A percentile compares a stretch with the other conserved stretches of the same genome.
Evolutionary conservation across 106 monocot species (phyloP).

Genomic region (Phalaenopsis aphrodite): DNA sequence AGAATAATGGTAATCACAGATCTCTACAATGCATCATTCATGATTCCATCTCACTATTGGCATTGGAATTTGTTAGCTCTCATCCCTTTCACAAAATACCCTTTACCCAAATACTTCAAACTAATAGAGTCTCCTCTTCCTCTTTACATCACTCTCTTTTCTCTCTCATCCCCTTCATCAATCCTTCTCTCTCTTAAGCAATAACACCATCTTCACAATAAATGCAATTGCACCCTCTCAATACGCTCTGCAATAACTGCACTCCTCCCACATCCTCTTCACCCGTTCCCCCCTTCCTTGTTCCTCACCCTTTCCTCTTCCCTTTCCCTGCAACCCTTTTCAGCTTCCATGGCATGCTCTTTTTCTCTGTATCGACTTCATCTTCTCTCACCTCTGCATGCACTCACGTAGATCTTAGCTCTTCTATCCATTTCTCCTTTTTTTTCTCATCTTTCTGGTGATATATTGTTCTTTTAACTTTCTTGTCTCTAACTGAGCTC

Average conservation of each 20-base stretch:
- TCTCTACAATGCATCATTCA: too few relatives aligned
- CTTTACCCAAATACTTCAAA: neutral
- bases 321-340: neutral
- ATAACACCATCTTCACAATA: constrained; percentile 34
- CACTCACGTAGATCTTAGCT: constrained; percentile 16
- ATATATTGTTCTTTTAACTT: neutral
- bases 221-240: constrained; percentile 97
- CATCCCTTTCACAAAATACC: neutral
- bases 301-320: constrained; percentile 7
- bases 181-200: constrained; percentile 3
- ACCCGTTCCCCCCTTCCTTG: constrained; percentile 27
- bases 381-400: constrained; percentile 6
- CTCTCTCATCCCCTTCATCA: neutral
- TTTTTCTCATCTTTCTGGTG: neutral
- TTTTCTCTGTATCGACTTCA: constrained; percentile 5
- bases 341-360: constrained; percentile 11
- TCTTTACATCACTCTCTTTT: neutral
- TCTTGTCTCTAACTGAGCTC: neutral
- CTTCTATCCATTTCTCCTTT: neutral
- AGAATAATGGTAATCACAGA: too few relatives aligned
- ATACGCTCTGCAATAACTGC: constrained; percentile 71
- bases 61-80: too few relatives aligned
- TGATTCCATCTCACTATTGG: too few relatives aligned
- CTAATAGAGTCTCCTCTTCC: neutral
- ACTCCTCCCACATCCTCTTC: constrained; percentile 30